Base-by-base conservation (phyloP, 23 red algal genomes). In the Agarophyton chilense region DNA sequence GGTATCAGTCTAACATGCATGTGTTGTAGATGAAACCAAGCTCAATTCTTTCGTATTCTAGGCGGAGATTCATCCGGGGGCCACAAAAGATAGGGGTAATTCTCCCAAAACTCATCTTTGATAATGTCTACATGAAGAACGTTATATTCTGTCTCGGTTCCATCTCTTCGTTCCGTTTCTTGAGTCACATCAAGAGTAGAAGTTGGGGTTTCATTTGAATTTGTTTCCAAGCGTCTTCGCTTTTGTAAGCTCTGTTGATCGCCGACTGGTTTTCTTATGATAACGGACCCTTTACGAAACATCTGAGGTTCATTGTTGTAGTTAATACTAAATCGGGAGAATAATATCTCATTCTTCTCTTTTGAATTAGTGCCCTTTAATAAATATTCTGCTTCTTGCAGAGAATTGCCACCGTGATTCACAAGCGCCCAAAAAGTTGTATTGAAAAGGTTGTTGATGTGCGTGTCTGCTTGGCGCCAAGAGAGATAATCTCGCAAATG, bases 391-490 rank as follows among this genome's bases (percentile, higher is more conserved):
- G 96, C 92, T 68, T 94, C 86, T 47, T 62, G 62, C 11, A 58
- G 62, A 3, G 78, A 75, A 1, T 58, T 57, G 8, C 91, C 91
- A 12, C 87, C 90, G 24, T 55, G 63, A 56, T 94, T 49, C 2
- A 98, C 92, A 26, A 98, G 81, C 5, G 81, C 72, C 96, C 96
- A 98, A 84, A 98, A 98, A 26, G 83, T 64, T 4, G 91, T 87
- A 72, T 98, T 98, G 80, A 94, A 98, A 65, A 90, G 87, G 53
- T 94, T 94, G 45, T 98, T 98, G 10, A 98, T 45, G 63, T 98
- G 96, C 9, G 38, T 49, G 67, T 98, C 96, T 5, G 91, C 96
- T 46, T 98, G 96, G 18, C 96, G 81, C 96, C 96, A 98, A 21
- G 86, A 54, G 6, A 98, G 53, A 55, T 98, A 98, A 49, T 98